Base-by-base conservation (phyloP, 2,329 filamentous ascomycete species). In the Colletotrichum tropicicola region DNA sequence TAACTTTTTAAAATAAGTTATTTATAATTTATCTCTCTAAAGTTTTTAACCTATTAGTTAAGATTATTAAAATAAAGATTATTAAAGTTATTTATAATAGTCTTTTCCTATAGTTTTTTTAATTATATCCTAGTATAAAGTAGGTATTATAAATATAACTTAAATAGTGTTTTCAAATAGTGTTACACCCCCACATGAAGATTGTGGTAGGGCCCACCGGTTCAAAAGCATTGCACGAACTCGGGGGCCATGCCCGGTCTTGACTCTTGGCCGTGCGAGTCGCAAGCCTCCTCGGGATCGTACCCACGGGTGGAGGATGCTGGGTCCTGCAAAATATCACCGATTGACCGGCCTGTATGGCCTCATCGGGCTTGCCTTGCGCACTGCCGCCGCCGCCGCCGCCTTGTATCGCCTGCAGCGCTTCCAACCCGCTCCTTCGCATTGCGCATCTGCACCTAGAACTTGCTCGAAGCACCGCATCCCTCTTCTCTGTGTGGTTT, bases 321-420 rank as follows among this genome's bases (percentile, higher is more conserved):
- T 65, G 48, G 49, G 49, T 45, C 57, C 61, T 51, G 56, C 49
- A 51, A 49, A 23, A 60, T 61, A 55, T 65, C 49, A 49, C 43
- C 41, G 48, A 64, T 48, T 44, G 30, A 32, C 39, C 47, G 47
- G 60, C 39, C 47, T 55, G 28, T 44, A 25, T 65, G 49, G 61
- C 43, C 56, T 55, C 43, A 32, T 60, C 21, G 61, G 49, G 39
- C 43, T 44, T 51, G 49, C 23, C 51, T 65, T 45, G 56, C 39
- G 56, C 35, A 4, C 43, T 27, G 23, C 21, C n/a, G 54, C 13
- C 19, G 39, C 30, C 15, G n/a, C 39, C 39, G 17, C n/a, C 12
- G 19, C 39, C 12, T 19, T 51, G 23, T 19, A 39, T 28, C 57
- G 56, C 48, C 44, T 54, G 44, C 57, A 47, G 43, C 54, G 54